phyloP scores from a whole-genome alignment of 306 rosid genomes.

The Chamaecrista fasciculata region DNA sequence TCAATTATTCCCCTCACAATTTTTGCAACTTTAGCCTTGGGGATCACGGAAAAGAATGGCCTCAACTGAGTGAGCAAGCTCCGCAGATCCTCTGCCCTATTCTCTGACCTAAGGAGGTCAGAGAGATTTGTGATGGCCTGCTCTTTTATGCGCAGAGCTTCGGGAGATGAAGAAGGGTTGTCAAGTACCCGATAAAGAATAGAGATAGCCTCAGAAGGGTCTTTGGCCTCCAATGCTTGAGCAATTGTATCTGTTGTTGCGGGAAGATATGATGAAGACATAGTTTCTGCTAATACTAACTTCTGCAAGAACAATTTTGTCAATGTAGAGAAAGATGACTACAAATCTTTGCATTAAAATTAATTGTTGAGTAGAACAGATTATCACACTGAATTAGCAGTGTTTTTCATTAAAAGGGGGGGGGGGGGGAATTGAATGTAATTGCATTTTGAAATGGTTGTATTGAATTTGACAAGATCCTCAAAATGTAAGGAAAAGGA shows the following conservation, averaged over 20 bases:
- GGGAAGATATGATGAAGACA: constrained; percentile 76
- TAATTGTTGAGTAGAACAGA: no score
- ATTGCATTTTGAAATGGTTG: no score
- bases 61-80: constrained; percentile 82
- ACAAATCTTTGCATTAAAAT: no score
- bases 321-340: constrained; percentile 22
- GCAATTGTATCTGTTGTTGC: constrained; percentile 73
- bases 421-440: no score
- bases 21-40: constrained; percentile 93
- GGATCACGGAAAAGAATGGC: constrained; percentile 89
- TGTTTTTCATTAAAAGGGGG: no score
- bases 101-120: constrained; percentile 75
- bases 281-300: constrained; percentile 33
- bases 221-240: constrained; percentile 71
- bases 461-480: no score
- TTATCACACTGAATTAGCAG: no score
- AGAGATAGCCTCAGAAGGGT: constrained; percentile 67
- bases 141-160: constrained; percentile 82
- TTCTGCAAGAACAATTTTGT: constrained; percentile 38
- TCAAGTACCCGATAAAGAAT: constrained; percentile 72
- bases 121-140: constrained; percentile 78
- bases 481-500: no score
- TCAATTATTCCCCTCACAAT: constrained; percentile 83
- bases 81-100: constrained; percentile 85
- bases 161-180: constrained; percentile 80